Percentiles rank a stretch among this genome's conserved stretches.
These are phyloP conservation scores for Penicillium soppii DNA, from an alignment of 495 filamentous ascomycete species.

Conservation along the genomic window DNA sequence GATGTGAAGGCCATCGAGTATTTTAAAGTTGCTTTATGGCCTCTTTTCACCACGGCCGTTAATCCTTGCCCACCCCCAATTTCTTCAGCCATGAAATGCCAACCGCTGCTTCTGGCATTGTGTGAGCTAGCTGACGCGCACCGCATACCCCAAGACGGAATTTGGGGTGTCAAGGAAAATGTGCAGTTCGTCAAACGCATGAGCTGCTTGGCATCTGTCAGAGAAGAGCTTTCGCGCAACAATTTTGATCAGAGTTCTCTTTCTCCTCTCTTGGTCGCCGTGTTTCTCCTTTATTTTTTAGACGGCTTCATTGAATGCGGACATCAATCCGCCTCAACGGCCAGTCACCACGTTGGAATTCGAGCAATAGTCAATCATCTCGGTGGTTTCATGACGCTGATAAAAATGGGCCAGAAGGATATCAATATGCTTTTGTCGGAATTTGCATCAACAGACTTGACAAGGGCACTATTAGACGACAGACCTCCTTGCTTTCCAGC, in stretches of 20 bases:
- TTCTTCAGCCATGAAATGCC: constrained; percentile 19
- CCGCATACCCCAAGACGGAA: constrained; percentile 19
- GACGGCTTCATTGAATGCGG: constrained; percentile 37
- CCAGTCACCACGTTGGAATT: constrained; percentile 35
- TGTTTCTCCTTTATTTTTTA: constrained; percentile 38
- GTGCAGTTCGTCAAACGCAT: constrained; percentile 9
- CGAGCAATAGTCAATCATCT: constrained; percentile 32
- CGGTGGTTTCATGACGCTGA: constrained; percentile 27
- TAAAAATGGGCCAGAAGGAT: constrained; percentile 24
- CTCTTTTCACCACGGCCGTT: constrained; percentile 13
- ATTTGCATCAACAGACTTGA: constrained; percentile 40
- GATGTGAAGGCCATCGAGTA: constrained; percentile 17
- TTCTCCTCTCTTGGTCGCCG: constrained; percentile 31
- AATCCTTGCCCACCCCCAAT: constrained; percentile 33
- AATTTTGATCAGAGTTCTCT: constrained; percentile 11
- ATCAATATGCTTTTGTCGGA: constrained; percentile 36
- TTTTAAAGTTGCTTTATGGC: constrained; percentile 19
- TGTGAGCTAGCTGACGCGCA: constrained; percentile 31
- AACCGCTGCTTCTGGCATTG: constrained; percentile 26
- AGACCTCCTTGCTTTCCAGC: constrained; percentile 16
- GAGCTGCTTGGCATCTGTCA: constrained; percentile 13
- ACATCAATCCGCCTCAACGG: constrained; percentile 31
- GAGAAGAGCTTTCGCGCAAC: constrained; percentile 10
- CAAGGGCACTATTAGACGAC: constrained; percentile 17
- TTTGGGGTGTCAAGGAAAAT: not conserved